These are phyloP conservation scores for Sporothrix variecibatus DNA, from an alignment of 2,329 filamentous ascomycete genomes.

Conservation along the genomic window DNA sequence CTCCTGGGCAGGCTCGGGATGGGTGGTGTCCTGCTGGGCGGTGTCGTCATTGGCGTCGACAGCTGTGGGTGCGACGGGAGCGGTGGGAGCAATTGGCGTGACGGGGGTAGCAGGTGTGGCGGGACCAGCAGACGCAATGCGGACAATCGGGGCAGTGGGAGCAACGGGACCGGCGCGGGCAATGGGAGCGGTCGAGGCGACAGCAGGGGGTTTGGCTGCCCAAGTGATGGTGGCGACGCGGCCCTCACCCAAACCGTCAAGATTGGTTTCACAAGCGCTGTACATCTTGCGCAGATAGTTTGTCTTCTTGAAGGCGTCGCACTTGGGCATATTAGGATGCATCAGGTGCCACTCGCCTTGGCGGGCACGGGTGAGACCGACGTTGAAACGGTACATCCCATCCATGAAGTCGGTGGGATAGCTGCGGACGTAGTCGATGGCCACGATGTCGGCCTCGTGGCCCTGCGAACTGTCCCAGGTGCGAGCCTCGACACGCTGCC, in stretches of 20 bases:
- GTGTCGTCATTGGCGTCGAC: neutral
- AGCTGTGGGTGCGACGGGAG: too few relatives aligned
- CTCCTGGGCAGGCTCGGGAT: neutral
- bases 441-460: conserved; percentile 51
- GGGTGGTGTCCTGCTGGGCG: neutral
- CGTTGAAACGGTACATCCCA: conserved; percentile 48
- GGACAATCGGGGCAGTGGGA: too few relatives aligned
- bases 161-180: too few relatives aligned
- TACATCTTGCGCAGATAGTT: conserved; percentile 30
- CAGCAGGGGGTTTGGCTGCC: neutral
- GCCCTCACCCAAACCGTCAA: conserved; percentile 27
- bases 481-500: conserved; percentile 42
- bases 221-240: conserved; percentile 23
- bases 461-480: conserved; percentile 51
- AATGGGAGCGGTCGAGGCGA: neutral
- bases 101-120: too few relatives aligned
- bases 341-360: conserved; percentile 51
- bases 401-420: conserved; percentile 45
- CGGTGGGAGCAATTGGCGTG: too few relatives aligned
- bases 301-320: conserved; percentile 11
- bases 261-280: conserved; percentile 21
- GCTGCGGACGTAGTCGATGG: conserved; percentile 50
- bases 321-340: conserved; percentile 40
- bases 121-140: too few relatives aligned
- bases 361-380: conserved; percentile 48